A percentile compares a stretch with the other conserved stretches of the same genome.
Evolutionary conservation across 2,329 filamentous ascomycete species (phyloP).

Genomic region (Trichoderma simmonsii): DNA sequence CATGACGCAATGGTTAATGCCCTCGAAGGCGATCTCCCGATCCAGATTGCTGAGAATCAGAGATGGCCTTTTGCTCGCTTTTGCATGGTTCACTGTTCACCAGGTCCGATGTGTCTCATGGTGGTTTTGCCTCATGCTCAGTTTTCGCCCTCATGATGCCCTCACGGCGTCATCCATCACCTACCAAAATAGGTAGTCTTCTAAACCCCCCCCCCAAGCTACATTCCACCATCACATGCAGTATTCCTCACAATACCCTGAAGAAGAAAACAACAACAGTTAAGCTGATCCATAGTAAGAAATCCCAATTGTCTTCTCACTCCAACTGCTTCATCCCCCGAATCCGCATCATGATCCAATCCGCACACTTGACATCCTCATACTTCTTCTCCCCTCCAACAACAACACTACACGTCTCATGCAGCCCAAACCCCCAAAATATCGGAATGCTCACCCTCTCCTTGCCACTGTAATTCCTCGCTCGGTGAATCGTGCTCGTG

Average conservation of each 20-base stretch:
- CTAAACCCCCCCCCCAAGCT: background rate
- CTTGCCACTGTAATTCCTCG: conserved; percentile 38
- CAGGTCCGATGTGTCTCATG: background rate
- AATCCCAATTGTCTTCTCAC: background rate
- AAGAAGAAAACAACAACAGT: background rate
- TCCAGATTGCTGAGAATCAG: background rate
- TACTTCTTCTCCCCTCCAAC: conserved; percentile 38
- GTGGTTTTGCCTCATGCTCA: background rate
- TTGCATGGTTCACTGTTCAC: background rate
- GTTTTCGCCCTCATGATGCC: background rate
- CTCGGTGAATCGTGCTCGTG: conserved; percentile 48
- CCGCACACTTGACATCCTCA: conserved; percentile 38
- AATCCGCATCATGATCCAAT: conserved; percentile 38
- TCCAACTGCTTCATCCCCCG: conserved; percentile 30
- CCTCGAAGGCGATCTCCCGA: background rate
- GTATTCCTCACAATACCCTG: background rate
- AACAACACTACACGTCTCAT: conserved; percentile 41
- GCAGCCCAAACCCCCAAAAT: conserved; percentile 43
- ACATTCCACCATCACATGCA: background rate
- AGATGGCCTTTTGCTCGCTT: background rate
- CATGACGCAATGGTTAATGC: background rate
- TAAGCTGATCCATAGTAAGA: background rate
- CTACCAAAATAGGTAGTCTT: background rate
- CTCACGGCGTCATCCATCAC: background rate
- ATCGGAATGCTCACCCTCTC: conserved; percentile 46